These are phyloP conservation scores for Cadophora sp. DNA, from an alignment of 2,329 filamentous ascomycete genomes.

Conservation along the genomic window DNA sequence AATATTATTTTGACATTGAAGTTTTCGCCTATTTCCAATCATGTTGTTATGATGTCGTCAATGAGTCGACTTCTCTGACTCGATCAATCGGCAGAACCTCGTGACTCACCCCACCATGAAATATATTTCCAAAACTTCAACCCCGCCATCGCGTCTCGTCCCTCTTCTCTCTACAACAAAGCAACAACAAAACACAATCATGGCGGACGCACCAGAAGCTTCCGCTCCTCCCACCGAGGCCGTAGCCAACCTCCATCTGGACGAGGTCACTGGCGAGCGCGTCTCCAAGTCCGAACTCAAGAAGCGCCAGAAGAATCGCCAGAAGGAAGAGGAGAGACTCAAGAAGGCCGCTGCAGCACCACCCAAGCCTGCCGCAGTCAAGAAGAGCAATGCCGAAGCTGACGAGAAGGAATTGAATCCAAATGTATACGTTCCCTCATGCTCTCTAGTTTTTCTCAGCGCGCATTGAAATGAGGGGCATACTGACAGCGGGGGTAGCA, in stretches of 20 bases:
- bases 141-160: constrained; percentile 18
- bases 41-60: neutral
- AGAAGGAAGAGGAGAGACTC: constrained; percentile 87
- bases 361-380: constrained; percentile 63
- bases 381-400: constrained; percentile 58
- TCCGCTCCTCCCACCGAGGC: constrained; percentile 36
- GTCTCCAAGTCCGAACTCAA: constrained; percentile 89
- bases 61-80: neutral
- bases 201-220: constrained; percentile 40
- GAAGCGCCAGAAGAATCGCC: constrained; percentile 91
- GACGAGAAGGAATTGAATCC: constrained; percentile 78
- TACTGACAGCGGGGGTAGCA: constrained; percentile 55
- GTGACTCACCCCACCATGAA: constrained; percentile 20
- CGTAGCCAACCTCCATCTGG: constrained; percentile 67
- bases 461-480: neutral
- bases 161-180: constrained; percentile 10
- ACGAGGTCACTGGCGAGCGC: constrained; percentile 91
- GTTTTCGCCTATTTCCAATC: neutral
- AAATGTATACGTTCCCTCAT: constrained; percentile 60
- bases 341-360: constrained; percentile 78
- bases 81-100: constrained; percentile 10
- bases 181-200: constrained; percentile 35
- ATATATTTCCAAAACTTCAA: constrained; percentile 19
- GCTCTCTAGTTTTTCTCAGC: neutral
- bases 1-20: too few relatives aligned